These are phyloP conservation scores for Claviceps cyperi DNA, from an alignment of 2,329 filamentous ascomycete genomes.

Conservation along the genomic window DNA sequence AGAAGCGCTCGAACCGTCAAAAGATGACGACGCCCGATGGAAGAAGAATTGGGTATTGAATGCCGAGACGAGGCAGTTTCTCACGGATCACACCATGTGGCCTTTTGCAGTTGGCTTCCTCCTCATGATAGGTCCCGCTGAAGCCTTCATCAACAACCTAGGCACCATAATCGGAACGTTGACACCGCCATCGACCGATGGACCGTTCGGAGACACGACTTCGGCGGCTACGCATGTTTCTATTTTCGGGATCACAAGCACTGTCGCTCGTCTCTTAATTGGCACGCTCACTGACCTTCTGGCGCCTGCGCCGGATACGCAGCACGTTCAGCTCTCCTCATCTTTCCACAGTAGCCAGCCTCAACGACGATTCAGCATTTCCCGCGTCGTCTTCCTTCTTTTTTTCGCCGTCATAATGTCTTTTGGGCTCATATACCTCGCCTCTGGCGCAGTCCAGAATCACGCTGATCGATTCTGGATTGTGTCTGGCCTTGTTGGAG, in stretches of 20 bases:
- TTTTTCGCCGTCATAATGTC: slow-evolving; percentile 61
- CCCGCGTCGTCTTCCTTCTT: slow-evolving; percentile 67
- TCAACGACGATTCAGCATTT: slow-evolving; percentile 42
- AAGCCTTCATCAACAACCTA: slow-evolving; percentile 95
- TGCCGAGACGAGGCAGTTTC: slow-evolving; percentile 72
- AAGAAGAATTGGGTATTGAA: slow-evolving; percentile 90
- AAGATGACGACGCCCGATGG: slow-evolving; percentile 36
- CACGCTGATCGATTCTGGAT: slow-evolving; percentile 71
- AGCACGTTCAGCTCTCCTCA: slow-evolving; percentile 33
- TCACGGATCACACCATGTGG: slow-evolving; percentile 91
- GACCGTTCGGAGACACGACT: slow-evolving; percentile 28
- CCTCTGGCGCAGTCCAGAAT: slow-evolving; percentile 59
- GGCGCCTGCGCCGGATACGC: slow-evolving; percentile 51
- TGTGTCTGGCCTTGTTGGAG: slow-evolving; percentile 70
- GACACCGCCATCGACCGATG: slow-evolving; percentile 40
- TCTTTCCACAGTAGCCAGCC: slow-evolving; percentile 10
- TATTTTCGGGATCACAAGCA: slow-evolving; percentile 81
- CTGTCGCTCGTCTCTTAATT: slow-evolving; percentile 75
- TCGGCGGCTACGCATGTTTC: slow-evolving; percentile 80
- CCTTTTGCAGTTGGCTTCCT: slow-evolving; percentile 82
- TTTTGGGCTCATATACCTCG: slow-evolving; percentile 61
- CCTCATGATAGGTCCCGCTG: slow-evolving; percentile 84
- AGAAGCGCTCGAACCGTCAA: slow-evolving; percentile 23
- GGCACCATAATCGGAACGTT: slow-evolving; percentile 86
- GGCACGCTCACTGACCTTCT: slow-evolving; percentile 81